Evolutionary conservation across 2,329 filamentous ascomycete genomes (phyloP).

Genomic region (Exophiala bonariae): DNA sequence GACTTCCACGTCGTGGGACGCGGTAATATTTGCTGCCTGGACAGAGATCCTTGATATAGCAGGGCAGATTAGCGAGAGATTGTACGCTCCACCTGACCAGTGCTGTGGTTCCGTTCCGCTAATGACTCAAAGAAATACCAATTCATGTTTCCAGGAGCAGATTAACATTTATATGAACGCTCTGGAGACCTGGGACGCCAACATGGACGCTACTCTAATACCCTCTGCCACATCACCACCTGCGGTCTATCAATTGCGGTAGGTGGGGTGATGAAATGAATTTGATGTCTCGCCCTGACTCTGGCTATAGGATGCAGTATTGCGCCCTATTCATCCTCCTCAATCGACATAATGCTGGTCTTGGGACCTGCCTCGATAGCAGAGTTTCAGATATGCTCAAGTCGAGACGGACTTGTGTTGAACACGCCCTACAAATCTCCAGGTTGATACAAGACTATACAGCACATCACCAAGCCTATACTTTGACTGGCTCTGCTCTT

Average conservation of each 20-base stretch:
- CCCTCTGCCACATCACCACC: constrained; percentile 5
- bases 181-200: constrained; percentile 7
- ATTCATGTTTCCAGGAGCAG: constrained; percentile 10
- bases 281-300: not conserved
- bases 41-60: constrained; percentile 7
- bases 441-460: constrained; percentile 4
- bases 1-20: constrained; percentile 10
- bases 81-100: too few species aligned
- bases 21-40: constrained; percentile 8
- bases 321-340: constrained; percentile 3
- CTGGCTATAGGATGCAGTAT: constrained; percentile 12
- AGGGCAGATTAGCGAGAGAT: constrained; percentile 9
- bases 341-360: constrained; percentile 7
- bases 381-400: not conserved
- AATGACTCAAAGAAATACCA: constrained; percentile 6
- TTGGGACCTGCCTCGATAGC: not conserved
- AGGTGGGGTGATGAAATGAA: too few species aligned
- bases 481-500: constrained; percentile 8
- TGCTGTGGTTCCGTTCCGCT: too few species aligned
- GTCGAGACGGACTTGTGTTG: constrained; percentile 2
- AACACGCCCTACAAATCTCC: constrained; percentile 5
- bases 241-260: constrained; percentile 5
- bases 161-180: constrained; percentile 5
- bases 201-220: constrained; percentile 2
- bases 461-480: constrained; percentile 5